Evolutionary conservation across 441 rosid genomes (phyloP).

Genomic region (Pelargonium myrrhifolium): DNA sequence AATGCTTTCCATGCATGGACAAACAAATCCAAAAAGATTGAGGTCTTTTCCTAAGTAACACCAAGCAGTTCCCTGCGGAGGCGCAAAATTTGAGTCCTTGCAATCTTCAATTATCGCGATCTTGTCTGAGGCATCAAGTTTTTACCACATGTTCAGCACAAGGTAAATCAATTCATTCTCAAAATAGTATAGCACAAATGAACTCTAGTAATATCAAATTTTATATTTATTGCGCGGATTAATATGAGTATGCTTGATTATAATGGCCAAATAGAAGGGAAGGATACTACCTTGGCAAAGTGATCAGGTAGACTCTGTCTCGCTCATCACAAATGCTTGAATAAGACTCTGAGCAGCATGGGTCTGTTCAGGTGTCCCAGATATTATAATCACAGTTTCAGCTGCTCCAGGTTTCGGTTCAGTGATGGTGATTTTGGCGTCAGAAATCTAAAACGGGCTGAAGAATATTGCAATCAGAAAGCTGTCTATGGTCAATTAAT

Average conservation of each 20-base stretch:
- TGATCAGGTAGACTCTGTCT: conserved; percentile 40
- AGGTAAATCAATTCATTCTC: conserved; percentile 6
- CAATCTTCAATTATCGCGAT: conserved; percentile 22
- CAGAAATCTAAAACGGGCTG: conserved; percentile 46
- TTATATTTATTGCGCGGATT: neutral
- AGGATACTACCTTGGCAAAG: conserved; percentile 20
- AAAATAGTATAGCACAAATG: conserved; percentile 3
- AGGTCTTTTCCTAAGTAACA: conserved; percentile 19
- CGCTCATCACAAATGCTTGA: conserved; percentile 76
- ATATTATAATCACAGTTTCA: conserved; percentile 57
- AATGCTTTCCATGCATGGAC: conserved; percentile 11
- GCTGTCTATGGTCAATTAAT: neutral
- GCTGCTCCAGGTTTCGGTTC: conserved; percentile 57
- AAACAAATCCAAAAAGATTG: conserved; percentile 8
- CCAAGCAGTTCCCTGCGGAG: conserved; percentile 20
- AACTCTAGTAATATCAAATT: neutral
- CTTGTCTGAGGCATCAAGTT: conserved; percentile 14
- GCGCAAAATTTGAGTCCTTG: conserved; percentile 14
- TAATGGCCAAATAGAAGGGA: conserved; percentile 5
- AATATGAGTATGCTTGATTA: neutral
- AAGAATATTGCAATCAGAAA: conserved; percentile 6
- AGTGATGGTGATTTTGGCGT: conserved; percentile 52
- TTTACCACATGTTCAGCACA: conserved; percentile 9
- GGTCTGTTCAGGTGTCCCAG: conserved; percentile 84
- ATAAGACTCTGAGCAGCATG: conserved; percentile 82